Percentiles rank a stretch among this genome's conserved stretches.
Evolutionary conservation across 2,329 filamentous ascomycete species (phyloP).

Genomic region (Colletotrichum horii): DNA sequence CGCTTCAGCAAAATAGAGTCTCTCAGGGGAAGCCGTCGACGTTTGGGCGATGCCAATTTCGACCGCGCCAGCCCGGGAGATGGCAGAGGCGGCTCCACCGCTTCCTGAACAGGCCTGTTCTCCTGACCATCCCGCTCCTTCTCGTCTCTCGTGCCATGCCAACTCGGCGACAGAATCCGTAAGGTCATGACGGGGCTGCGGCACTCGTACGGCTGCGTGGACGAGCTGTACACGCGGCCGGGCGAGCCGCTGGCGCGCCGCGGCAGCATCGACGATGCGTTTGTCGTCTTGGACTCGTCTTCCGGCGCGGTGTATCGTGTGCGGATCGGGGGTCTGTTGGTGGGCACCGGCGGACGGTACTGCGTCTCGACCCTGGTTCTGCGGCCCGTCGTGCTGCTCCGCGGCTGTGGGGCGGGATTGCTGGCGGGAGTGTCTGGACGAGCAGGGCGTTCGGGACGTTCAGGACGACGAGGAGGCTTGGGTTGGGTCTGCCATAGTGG

Average conservation of each 20-base stretch:
- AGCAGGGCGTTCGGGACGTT: background rate
- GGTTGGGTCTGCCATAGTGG: background rate
- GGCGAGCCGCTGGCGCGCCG: background rate
- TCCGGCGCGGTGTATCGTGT: slow-evolving; percentile 7
- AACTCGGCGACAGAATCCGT: slow-evolving; percentile 5
- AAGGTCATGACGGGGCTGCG: slow-evolving; percentile 15
- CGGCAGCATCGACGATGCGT: background rate
- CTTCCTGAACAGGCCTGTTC: background rate
- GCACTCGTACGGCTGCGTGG: background rate
- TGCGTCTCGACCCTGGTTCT: slow-evolving; percentile 10
- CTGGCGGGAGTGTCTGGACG: background rate
- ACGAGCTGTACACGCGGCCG: slow-evolving; percentile 12
- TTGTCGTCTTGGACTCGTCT: background rate
- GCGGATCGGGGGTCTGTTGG: background rate
- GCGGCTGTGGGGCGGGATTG: background rate
- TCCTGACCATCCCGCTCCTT: background rate
- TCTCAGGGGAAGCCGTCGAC: slow-evolving; percentile 1
- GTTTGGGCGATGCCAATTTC: background rate
- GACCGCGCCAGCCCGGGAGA: background rate
- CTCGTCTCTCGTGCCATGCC: background rate
- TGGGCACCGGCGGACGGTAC: background rate
- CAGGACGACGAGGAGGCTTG: background rate
- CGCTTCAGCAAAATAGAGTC: slow-evolving; percentile 13
- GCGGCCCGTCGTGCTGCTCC: background rate
- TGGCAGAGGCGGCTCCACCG: background rate